Base-by-base conservation (phyloP, 345 rosid genomes). In the Boechera retrofracta region DNA sequence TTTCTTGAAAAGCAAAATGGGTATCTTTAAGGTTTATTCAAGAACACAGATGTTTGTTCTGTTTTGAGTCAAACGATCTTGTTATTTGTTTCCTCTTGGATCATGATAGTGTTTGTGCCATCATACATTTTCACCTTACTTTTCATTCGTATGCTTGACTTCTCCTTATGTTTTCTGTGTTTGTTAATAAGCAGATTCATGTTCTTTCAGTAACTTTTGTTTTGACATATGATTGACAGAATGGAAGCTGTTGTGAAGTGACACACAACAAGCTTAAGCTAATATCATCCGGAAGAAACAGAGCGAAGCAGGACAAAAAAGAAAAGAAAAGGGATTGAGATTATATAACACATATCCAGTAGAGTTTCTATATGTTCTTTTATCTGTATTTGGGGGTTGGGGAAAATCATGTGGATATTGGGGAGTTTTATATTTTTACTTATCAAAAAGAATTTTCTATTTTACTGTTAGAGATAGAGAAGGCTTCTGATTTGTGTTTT, bases 171-270 rank as follows among this genome's bases (percentile, higher is more conserved):
- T 21, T 21, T 21, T 21, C 33, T 2, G 3, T 57, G 39, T 39
- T 60, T 33, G 6, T 38, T 60, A 10, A 38, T 38, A 2, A 38
- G 42, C 42, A 39, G 58, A 10, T 26, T 26, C 33, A 26, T 26
- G 21, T 63, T 59, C 31, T 61, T 48, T 16, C 49, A 45, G 5
- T 45, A 64, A 57, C 26, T n/a, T 65, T 65, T n/a, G 49, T 10
- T 3, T 54, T 44, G 24, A 32, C 11, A n/a, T 56, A 7, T 68
- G 10, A 53, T 11, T 68, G 4, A 47, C 68, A 76, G 79, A 68
- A 9, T 76, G 74, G 74, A 76, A 76, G 69, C 69, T 68, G n/a
- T 60, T 60, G 51, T 76, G 69, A 76, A 41, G 56, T 54, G 67
- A 21, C 0, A 13, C 28, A 35, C 59, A 52, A 56, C 31, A 51